Percentiles rank a stretch among this genome's conserved stretches.
Conservation (phyloP, 257 asterid genomes). For the Asclepias syriaca region DNA sequence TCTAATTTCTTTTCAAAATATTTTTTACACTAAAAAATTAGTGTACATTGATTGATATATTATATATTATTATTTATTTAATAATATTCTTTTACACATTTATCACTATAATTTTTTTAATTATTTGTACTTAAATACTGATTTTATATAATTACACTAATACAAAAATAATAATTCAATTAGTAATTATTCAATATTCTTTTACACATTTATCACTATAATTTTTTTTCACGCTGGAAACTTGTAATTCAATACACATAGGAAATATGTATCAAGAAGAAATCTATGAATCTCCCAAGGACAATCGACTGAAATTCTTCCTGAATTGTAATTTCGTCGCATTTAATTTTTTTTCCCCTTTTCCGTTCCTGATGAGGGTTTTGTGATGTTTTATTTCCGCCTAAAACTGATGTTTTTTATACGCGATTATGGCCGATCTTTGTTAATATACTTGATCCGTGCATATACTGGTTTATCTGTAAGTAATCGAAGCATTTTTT, state of each 20-base stretch:
- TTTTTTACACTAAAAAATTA: no score
- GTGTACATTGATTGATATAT: no score
- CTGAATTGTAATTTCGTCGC: conserved; percentile 30
- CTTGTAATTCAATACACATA: not conserved
- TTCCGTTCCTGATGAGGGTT: conserved; percentile 4
- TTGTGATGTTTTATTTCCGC: not conserved
- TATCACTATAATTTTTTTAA: no score
- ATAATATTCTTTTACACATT: no score
- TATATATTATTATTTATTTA: no score
- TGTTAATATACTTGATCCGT: conserved; percentile 5
- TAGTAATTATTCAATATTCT: no score
- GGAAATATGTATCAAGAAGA: conserved; percentile 13
- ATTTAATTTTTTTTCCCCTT: conserved; percentile 10
- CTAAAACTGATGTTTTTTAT: not conserved
- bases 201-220: no score
- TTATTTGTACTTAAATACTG: no score
- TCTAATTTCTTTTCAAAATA: no score
- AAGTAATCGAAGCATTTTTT: conserved; percentile 21
- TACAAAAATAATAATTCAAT: no score
- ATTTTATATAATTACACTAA: no score
- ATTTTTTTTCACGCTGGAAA: conserved; percentile 3
- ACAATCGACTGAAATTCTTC: conserved; percentile 24
- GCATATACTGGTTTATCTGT: conserved; percentile 9
- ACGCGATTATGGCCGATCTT: conserved; percentile 16
- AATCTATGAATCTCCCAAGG: conserved; percentile 19